Conservation (phyloP, 176 grass and related monocot species). For the Leersia perrieri region DNA sequence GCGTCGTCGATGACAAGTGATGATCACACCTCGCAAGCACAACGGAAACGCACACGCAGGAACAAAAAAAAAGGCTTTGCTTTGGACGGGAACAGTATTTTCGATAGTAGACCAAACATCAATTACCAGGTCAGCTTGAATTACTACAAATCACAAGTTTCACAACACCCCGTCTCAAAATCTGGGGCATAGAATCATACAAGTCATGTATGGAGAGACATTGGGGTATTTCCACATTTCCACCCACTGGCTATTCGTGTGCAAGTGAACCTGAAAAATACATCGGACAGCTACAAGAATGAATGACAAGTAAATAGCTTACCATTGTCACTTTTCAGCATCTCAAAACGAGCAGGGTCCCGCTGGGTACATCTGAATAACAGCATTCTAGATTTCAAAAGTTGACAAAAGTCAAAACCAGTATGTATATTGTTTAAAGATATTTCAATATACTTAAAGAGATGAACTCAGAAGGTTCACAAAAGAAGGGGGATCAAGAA, state of each 20-base stretch:
- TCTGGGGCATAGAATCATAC: too few species aligned
- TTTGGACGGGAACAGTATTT: too few species aligned
- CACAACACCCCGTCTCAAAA: too few species aligned
- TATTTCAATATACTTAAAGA: neutral
- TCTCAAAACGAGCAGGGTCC: neutral
- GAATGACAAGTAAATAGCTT: neutral
- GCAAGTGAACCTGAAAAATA: neutral
- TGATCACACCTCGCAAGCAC: neutral
- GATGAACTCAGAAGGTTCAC: neutral
- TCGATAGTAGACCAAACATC: too few species aligned
- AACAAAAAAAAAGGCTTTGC: too few species aligned
- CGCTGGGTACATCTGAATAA: neutral
- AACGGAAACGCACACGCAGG: too few species aligned
- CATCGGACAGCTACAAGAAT: neutral
- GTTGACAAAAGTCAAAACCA: neutral
- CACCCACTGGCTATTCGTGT: too few species aligned
- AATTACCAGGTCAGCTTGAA: too few species aligned
- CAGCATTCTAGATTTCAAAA: conserved; percentile 4
- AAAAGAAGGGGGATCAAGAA: neutral
- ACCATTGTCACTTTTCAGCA: neutral
- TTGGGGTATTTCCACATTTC: too few species aligned
- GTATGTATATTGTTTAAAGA: neutral
- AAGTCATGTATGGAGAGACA: too few species aligned
- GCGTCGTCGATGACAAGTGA: neutral
- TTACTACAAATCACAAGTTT: too few species aligned